These are phyloP conservation scores for Diddensiella caesifluorescens DNA, from an alignment of 805 yeast genomes.

Conservation along the genomic window DNA sequence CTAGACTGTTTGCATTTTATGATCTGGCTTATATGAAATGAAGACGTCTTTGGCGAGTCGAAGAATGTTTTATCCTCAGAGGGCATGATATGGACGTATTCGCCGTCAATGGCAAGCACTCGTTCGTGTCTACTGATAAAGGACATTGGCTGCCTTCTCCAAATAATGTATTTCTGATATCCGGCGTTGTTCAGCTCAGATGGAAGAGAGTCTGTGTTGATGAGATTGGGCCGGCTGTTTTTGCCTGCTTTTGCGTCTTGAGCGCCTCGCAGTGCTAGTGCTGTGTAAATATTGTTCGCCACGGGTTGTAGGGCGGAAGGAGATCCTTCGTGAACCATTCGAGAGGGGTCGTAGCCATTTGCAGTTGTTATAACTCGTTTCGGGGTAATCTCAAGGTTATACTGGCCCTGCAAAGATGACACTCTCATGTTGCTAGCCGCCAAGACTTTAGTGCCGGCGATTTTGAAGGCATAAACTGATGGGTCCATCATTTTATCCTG, in stretches of 20 bases:
- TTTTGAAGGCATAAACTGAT: conserved; percentile 29
- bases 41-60: conserved; percentile 72
- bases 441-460: conserved; percentile 27
- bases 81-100: conserved; percentile 82
- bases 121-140: conserved; percentile 76
- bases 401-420: conserved; percentile 38
- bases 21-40: conserved; percentile 79
- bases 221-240: conserved; percentile 1
- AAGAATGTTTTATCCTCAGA: conserved; percentile 72
- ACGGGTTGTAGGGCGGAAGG: background rate
- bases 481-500: conserved; percentile 29
- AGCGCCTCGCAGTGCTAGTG: conserved; percentile 16
- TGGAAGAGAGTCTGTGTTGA: background rate
- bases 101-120: conserved; percentile 88
- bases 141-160: conserved; percentile 84
- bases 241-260: conserved; percentile 8
- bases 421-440: conserved; percentile 28
- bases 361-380: conserved; percentile 37
- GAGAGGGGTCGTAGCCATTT: conserved; percentile 23
- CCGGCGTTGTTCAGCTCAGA: conserved; percentile 38
- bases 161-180: conserved; percentile 79
- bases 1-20: conserved; percentile 68
- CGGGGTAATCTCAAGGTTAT: conserved; percentile 40
- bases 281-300: conserved; percentile 7
- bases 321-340: conserved; percentile 1